Evolutionary conservation across 2,329 filamentous ascomycete species (phyloP), one percentile per base, ranked within the genome.

Genomic region (Parastagonospora nodorum): DNA sequence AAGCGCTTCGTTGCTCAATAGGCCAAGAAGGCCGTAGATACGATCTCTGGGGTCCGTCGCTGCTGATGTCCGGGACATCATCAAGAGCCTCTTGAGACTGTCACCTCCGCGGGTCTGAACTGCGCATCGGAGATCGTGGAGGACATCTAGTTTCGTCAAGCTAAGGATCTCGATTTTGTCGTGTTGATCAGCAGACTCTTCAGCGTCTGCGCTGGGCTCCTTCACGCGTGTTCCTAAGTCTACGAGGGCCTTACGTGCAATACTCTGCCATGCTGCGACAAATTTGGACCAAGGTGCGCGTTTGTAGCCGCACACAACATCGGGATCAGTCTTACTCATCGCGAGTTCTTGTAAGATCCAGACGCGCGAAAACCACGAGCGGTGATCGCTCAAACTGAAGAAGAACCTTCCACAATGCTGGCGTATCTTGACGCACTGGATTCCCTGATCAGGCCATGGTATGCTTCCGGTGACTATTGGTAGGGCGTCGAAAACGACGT

Each of bases 261-360:
- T 37, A 10, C 11, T 12, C 16, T 31, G 33, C 47, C 47, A 50
- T 15, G 39, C 40, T 11, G 35, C 42, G 10, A 42, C 19, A 16
- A 50, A 40, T 24, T n/a, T 40, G 2, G 47, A 35, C 47, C 47
- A 50, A 19, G 42, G 33, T 14, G 29, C 42, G 3, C 35, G 29
- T 32, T 50, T 45, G 14, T 14, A 30, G 27, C 47, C 47, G 35
- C 47, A 50, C 12, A 50, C 33, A 11, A 42, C 41, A 6, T 45
- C 11, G 12, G 47, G 39, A 14, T 41, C 40, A 10, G 2, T 33
- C 27, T 15, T 38, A 4, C 30, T 32, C 30, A 45, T 38, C 10
- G 47, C 47, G 11, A 50, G 24, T 35, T 50, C 47, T 35, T 50
- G 47, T 14, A 50, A 28, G 12, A 50, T 42, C 47, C 47, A 50